Percentiles rank a stretch among this genome's conserved stretches.
phyloP scores from a whole-genome alignment of 1,284 basidiomycete genomes.

The Cutaneotrichosporon sp. region DNA sequence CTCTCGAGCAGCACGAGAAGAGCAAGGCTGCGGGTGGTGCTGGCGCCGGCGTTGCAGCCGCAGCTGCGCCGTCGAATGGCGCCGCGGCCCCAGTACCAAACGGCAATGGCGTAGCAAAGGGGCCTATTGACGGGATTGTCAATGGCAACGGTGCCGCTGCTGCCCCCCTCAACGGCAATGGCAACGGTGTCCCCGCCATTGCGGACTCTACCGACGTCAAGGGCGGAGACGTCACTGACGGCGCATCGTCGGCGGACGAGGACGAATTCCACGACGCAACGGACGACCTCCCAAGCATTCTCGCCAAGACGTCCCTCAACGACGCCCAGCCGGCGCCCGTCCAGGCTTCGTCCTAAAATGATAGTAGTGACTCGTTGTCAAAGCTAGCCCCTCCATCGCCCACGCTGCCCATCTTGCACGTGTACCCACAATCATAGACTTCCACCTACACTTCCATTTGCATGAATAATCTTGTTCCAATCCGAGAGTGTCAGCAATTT shows the following conservation, averaged over 20 bases:
- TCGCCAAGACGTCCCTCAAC: conserved; percentile 7
- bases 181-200: neutral
- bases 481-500: too few relatives aligned
- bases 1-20: conserved; percentile 28
- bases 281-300: neutral
- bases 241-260: neutral
- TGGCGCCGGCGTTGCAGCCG: neutral
- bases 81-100: neutral
- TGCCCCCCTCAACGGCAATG: neutral
- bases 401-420: too few relatives aligned
- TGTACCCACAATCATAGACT: too few relatives aligned
- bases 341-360: too few relatives aligned
- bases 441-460: too few relatives aligned
- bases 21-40: neutral
- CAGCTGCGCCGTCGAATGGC: neutral
- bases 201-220: too few relatives aligned
- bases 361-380: too few relatives aligned
- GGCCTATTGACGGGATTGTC: too few relatives aligned
- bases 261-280: neutral
- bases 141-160: neutral
- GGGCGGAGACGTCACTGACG: too few relatives aligned
- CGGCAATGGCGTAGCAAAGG: neutral
- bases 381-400: too few relatives aligned
- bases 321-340: neutral
- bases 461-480: too few relatives aligned